Evolutionary conservation across 2,329 filamentous ascomycete species (phyloP).

Genomic region (Phoma sp.): DNA sequence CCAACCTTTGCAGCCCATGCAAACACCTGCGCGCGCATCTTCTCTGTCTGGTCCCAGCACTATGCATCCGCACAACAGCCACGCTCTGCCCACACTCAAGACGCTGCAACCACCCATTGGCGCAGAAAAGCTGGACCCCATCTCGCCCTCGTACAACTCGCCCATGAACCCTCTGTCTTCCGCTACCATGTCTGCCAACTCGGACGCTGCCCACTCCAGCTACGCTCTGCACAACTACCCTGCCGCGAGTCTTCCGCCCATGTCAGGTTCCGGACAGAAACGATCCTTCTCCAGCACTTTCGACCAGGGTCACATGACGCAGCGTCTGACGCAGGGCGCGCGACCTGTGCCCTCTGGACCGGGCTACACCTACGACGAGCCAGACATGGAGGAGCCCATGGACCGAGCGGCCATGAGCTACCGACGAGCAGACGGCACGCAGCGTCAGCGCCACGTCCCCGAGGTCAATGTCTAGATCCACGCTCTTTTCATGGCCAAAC

Average conservation of each 20-base stretch:
- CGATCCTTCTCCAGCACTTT: constrained; percentile 56
- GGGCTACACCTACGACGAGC: constrained; percentile 42
- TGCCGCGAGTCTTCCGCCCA: constrained; percentile 33
- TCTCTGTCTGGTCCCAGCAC: constrained; percentile 34
- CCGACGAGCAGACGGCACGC: constrained; percentile 55
- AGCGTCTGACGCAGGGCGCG: constrained; percentile 54
- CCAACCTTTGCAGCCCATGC: constrained; percentile 43
- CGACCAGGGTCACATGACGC: constrained; percentile 51
- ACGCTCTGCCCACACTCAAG: constrained; percentile 53
- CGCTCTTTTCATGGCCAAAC: neutral
- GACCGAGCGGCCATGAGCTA: constrained; percentile 53
- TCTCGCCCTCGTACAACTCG: constrained; percentile 53
- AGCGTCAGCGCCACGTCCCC: constrained; percentile 46
- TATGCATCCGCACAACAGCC: constrained; percentile 41
- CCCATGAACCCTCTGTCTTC: constrained; percentile 41
- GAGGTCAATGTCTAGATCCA: constrained; percentile 37
- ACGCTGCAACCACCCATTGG: constrained; percentile 45
- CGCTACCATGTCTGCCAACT: constrained; percentile 43
- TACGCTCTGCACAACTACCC: constrained; percentile 39
- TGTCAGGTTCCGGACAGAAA: constrained; percentile 47
- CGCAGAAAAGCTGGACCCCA: constrained; percentile 50
- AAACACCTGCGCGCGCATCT: constrained; percentile 41
- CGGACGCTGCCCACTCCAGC: constrained; percentile 34
- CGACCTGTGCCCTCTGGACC: constrained; percentile 46
- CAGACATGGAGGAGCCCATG: constrained; percentile 51